A percentile compares a stretch with the other conserved stretches of the same genome.
Evolutionary conservation across 73 alveolate genomes (phyloP).

Genomic region (Durusdinium trenchii): DNA sequence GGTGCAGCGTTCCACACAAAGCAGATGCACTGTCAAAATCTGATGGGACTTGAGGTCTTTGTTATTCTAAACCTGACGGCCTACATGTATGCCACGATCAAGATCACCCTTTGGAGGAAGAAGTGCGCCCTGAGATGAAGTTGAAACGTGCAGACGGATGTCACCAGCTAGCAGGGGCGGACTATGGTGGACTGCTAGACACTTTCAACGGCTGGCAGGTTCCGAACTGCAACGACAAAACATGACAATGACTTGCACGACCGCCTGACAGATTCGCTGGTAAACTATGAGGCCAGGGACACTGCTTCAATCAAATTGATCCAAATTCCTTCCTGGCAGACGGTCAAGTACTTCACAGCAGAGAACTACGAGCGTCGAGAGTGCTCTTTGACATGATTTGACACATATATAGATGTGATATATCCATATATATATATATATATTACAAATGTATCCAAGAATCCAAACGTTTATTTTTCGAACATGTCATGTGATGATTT

Average conservation of each 20-base stretch:
- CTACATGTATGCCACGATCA: constrained; percentile 68
- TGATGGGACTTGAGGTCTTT: constrained; percentile 6
- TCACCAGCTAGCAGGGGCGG: not conserved
- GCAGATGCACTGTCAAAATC: too few relatives aligned
- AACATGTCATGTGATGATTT: not conserved
- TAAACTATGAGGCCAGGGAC: constrained; percentile 72
- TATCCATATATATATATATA: too few relatives aligned
- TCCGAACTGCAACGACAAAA: constrained; percentile 87
- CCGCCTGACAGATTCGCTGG: constrained; percentile 87
- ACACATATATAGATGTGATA: too few relatives aligned
- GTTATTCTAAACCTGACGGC: constrained; percentile 36
- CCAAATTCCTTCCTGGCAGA: constrained; percentile 21
- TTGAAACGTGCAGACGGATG: not conserved
- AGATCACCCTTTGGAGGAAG: constrained; percentile 94
- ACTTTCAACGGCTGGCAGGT: not conserved
- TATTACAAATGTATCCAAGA: too few relatives aligned
- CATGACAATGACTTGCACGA: constrained; percentile 94
- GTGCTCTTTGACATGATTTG: too few relatives aligned
- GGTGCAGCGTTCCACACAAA: not conserved
- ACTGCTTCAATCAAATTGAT: too few relatives aligned
- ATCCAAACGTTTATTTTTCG: too few relatives aligned
- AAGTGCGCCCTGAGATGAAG: not conserved
- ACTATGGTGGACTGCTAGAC: not conserved
- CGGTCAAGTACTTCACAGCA: constrained; percentile 93
- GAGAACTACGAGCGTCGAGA: constrained; percentile 86